Base-by-base conservation (phyloP, 495 filamentous ascomycete species). In the Acidiella bohemica region DNA sequence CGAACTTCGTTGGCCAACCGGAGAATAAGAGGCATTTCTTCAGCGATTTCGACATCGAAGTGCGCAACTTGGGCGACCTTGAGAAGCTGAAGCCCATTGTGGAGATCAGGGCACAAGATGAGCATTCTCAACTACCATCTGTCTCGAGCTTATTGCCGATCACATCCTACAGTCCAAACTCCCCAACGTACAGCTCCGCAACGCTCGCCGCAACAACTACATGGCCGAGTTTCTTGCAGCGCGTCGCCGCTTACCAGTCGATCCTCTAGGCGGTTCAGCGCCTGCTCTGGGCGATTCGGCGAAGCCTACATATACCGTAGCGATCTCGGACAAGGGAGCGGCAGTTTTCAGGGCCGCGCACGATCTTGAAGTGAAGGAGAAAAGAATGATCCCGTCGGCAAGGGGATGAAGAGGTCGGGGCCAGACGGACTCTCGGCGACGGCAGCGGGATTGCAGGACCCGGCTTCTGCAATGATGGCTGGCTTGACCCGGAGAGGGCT, bases 161-260 rank as follows among this genome's bases (percentile, higher is more conserved):
- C 7, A 27, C n/a, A 27, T n/a, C 25, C 7, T 7, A 27, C 25
- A 27, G 50, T 53, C 50, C 19, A 53, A 50, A 47, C 47, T 51
- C 49, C 28, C 50, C 28, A 50, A 53, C 29, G 50, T 51, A 13
- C 22, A 35, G 4, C 32, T 53, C 21, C 47, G 50, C 29, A 33
- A 46, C 25, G 28, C 48, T 7, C 22, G 50, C 19, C 34, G 50
- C 10, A 53, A 49, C 42, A 53, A 53, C 16, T 44, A 51, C 47
- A 53, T 53, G 50, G 42, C 19, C 24, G 48, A 51, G 28, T 48
- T 53, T 7, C 29, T 53, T 4, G 38, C 45, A 5, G 42, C 42
- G 11, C 18, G 21, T 10, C 47, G 50, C 9, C 24, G 28, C n/a
- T 32, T 53, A 10, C 50, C 50, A 6, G 47, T 53, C 22, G 44